These are phyloP conservation scores for Yarrowia galli DNA, from an alignment of 1,139 yeast species.

Conservation along the genomic window DNA sequence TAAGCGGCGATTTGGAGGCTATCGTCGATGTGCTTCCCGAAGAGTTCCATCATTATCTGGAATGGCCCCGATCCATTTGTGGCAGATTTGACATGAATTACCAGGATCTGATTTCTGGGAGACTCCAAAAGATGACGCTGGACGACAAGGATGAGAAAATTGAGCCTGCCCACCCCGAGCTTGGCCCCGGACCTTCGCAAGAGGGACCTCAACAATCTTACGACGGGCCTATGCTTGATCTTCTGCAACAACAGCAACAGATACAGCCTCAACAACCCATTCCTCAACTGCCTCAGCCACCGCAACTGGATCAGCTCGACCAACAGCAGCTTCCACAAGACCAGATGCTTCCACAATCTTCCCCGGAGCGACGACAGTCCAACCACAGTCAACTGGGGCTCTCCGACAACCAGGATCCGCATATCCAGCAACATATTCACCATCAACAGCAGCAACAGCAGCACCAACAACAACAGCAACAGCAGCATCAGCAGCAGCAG, in stretches of 20 bases:
- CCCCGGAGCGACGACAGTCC: slow-evolving; percentile 8
- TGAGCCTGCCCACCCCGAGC: slow-evolving; percentile 17
- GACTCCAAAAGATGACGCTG: slow-evolving; percentile 14
- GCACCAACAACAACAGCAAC: background rate
- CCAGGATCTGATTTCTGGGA: slow-evolving; percentile 23
- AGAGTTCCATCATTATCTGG: slow-evolving; percentile 28
- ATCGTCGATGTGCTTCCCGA: slow-evolving; percentile 27
- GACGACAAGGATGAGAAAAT: slow-evolving; percentile 17
- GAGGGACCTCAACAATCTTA: background rate
- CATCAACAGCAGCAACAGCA: slow-evolving; percentile 26
- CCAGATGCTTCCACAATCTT: background rate
- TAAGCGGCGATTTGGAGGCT: slow-evolving; percentile 25
- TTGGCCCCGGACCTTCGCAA: background rate
- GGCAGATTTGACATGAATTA: slow-evolving; percentile 17
- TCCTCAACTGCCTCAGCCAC: slow-evolving; percentile 2
- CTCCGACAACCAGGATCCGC: slow-evolving; percentile 11
- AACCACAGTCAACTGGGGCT: slow-evolving; percentile 11
- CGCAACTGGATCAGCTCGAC: background rate
- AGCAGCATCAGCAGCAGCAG: slow-evolving; percentile 7
- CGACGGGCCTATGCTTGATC: slow-evolving; percentile 6
- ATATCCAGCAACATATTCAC: slow-evolving; percentile 19
- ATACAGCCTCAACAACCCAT: slow-evolving; percentile 9
- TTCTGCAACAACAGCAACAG: slow-evolving; percentile 11
- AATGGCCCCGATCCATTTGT: slow-evolving; percentile 24
- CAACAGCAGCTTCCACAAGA: slow-evolving; percentile 7